phyloP scores from a whole-genome alignment of 805 yeast genomes.

The Torulaspora microellipsoides region DNA sequence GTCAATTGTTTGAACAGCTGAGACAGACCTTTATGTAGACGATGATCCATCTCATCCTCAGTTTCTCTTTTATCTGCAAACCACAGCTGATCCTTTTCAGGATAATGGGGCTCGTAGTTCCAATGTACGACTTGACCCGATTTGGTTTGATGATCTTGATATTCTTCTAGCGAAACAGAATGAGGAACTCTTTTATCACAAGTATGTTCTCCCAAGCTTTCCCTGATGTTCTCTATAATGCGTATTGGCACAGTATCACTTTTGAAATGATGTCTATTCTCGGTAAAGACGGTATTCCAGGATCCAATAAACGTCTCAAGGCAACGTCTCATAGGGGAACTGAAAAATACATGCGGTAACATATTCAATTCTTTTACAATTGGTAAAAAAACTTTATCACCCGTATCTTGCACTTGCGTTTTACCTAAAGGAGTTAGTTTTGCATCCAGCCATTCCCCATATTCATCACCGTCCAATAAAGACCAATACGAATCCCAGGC shows the following conservation, averaged over 20 bases:
- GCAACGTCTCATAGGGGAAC: conserved; percentile 63
- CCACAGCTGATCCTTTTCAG: conserved; percentile 49
- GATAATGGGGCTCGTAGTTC: conserved; percentile 43
- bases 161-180: conserved; percentile 16
- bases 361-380: conserved; percentile 42
- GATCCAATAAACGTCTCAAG: conserved; percentile 52
- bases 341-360: conserved; percentile 51
- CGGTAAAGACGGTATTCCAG: conserved; percentile 48
- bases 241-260: conserved; percentile 12
- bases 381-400: conserved; percentile 19
- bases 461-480: conserved; percentile 48
- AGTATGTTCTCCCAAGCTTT: conserved; percentile 54
- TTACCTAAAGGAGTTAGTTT: conserved; percentile 51
- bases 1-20: conserved; percentile 39
- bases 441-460: conserved; percentile 48
- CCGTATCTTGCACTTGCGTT: conserved; percentile 49
- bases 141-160: conserved; percentile 14
- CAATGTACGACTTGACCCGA: conserved; percentile 37
- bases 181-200: conserved; percentile 51
- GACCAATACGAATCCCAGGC: conserved; percentile 60
- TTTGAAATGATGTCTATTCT: conserved; percentile 5
- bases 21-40: conserved; percentile 38
- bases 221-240: conserved; percentile 49
- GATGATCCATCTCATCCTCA: conserved; percentile 43
- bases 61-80: conserved; percentile 45